Evolutionary conservation across 2,329 filamentous ascomycete genomes (phyloP), one percentile per base, ranked within the genome.

Genomic region (Verticillium nubilum): DNA sequence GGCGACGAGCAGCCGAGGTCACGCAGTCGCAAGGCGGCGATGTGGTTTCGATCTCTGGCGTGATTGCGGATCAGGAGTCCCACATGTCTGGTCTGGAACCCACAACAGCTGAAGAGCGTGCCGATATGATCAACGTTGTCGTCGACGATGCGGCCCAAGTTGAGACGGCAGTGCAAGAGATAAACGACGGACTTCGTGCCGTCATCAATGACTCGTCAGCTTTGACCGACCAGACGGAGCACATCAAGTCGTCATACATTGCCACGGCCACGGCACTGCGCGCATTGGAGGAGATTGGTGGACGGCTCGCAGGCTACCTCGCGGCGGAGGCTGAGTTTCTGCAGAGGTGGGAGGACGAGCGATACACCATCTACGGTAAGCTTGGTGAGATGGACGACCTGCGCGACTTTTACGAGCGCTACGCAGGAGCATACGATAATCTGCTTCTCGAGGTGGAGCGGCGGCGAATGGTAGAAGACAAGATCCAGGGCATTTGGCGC

Each of bases 391-490:
- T 98, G 73, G 86, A 89, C 57, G 85, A 86, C 25, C 84, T 97
- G 67, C 82, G 86, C 12, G 79, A 85, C n/a, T 91, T 97, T 67
- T 98, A 97, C 73, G 89, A 94, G 62, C 87, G 89, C 19, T 99
- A 98, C 68, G 81, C 90, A 23, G 83, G 86, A 57, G 91, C 92
- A 0, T 98, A 99, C 69, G 89, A 92, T 65, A 87, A 88, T 23
- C 78, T 99, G 13, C 82, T 97, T 26, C 81, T 96, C 1, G 95
- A 99, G 72, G 88, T 92, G 5, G 88, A 89, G 57, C 82, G 95
- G 26, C 83, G 95, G 10, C 86, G 85, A 61, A 78, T 82, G 15
- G 85, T 91, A 35, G 90, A 95, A 67, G 85, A 88, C 31, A 87
- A 89, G 63, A 88, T 96, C 57, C 82, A 87, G 65, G 81, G 80